These are phyloP conservation scores for Hydrangea macrophylla DNA, from an alignment of 148 eudicot genomes.

Conservation along the genomic window DNA sequence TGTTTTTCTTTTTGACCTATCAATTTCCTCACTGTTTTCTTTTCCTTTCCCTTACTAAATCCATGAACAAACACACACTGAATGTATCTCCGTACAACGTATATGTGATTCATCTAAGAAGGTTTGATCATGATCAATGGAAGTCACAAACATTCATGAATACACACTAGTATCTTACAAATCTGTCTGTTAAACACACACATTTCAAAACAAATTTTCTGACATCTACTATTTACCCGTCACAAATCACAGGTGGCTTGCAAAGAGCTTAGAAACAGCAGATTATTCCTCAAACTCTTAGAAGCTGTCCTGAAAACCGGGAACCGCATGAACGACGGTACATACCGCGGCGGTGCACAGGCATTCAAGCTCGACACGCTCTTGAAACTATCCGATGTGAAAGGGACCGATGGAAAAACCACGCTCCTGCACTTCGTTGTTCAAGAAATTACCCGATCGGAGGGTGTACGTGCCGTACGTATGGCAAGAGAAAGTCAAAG, in stretches of 20 bases:
- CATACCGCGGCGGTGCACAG: constrained; percentile 89
- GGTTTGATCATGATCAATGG: background rate
- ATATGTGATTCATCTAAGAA: background rate
- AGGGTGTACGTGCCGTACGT: constrained; percentile 66
- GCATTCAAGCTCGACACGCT: constrained; percentile 91
- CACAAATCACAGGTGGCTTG: constrained; percentile 61
- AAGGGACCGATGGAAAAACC: constrained; percentile 86
- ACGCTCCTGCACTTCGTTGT: constrained; percentile 82
- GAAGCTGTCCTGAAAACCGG: constrained; percentile 95
- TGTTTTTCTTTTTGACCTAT: too few species aligned
- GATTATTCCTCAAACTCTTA: constrained; percentile 79
- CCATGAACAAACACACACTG: too few species aligned
- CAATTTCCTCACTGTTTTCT: too few species aligned
- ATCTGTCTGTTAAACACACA: background rate
- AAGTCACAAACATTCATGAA: background rate
- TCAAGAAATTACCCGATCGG: constrained; percentile 74
- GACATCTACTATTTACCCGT: background rate
- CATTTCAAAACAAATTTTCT: background rate
- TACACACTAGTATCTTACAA: background rate
- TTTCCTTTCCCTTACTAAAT: too few species aligned
- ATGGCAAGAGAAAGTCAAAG: constrained; percentile 38
- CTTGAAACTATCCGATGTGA: constrained; percentile 83
- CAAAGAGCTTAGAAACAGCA: constrained; percentile 59
- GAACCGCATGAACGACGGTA: constrained; percentile 93
- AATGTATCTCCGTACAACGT: too few species aligned